These are phyloP conservation scores for Psophocarpus tetragonolobus DNA, from an alignment of 306 rosid genomes.

Conservation along the genomic window DNA sequence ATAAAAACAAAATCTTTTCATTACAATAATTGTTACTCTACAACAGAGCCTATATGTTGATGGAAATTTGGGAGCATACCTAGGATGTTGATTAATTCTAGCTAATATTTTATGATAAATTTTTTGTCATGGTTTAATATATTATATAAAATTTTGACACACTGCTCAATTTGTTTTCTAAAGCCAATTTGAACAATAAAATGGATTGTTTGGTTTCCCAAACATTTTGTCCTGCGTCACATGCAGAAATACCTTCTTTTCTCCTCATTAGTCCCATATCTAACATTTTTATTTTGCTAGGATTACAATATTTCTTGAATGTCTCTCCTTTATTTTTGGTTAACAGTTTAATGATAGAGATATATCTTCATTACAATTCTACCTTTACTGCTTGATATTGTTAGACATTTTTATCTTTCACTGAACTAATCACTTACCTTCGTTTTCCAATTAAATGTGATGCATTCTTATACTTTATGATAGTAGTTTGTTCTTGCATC, in stretches of 20 bases:
- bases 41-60: neutral
- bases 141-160: neutral
- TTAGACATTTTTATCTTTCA: neutral
- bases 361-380: neutral
- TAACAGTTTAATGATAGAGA: neutral
- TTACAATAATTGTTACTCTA: neutral
- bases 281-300: neutral
- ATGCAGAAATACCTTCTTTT: neutral
- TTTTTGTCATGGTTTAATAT: neutral
- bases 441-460: constrained; percentile 10
- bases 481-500: neutral
- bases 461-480: neutral
- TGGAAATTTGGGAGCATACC: neutral
- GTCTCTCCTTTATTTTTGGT: neutral
- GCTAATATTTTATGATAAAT: neutral
- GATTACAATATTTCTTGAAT: neutral
- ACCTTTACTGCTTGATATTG: neutral
- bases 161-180: neutral
- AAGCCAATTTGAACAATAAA: neutral
- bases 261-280: neutral
- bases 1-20: neutral
- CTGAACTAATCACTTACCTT: neutral
- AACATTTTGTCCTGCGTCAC: neutral
- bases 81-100: constrained; percentile 9
- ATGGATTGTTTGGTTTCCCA: neutral